Percentiles rank a stretch among this genome's conserved stretches.
These are phyloP conservation scores for Zizania latifolia DNA, from an alignment of 176 grass and related monocot species.

Conservation along the genomic window DNA sequence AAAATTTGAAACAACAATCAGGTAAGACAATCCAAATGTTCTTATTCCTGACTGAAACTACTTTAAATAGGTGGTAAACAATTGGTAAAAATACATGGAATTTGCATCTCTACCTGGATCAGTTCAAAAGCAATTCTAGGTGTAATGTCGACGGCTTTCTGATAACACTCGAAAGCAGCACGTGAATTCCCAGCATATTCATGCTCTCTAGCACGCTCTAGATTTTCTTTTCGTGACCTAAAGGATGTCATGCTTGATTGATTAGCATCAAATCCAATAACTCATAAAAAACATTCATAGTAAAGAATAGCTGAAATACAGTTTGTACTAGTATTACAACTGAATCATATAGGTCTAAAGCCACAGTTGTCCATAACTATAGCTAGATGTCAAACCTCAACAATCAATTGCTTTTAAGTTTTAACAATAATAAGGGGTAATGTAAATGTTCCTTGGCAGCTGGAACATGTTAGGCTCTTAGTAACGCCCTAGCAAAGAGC, in stretches of 20 bases:
- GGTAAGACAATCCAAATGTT: background rate
- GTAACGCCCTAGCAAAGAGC: constrained; percentile 12
- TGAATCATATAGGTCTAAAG: background rate
- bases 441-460: background rate
- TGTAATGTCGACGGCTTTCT: constrained; percentile 98
- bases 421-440: constrained; percentile 3
- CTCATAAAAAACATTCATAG: constrained; percentile 3
- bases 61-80: background rate
- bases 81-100: constrained; percentile 16
- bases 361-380: background rate
- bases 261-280: constrained; percentile 14
- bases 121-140: constrained; percentile 78
- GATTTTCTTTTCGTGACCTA: constrained; percentile 82
- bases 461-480: constrained; percentile 28
- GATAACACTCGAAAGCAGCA: constrained; percentile 85
- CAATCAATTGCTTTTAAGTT: background rate
- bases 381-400: background rate
- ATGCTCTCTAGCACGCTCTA: constrained; percentile 83
- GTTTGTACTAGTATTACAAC: constrained; percentile 2
- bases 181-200: constrained; percentile 79
- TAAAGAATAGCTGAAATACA: background rate
- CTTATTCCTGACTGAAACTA: background rate
- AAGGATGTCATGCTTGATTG: constrained; percentile 16
- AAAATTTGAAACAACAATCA: constrained; percentile 18
- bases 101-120: constrained; percentile 53